Evolutionary conservation across 2,329 filamentous ascomycete species (phyloP).

Genomic region (Escovopsis sp.): DNA sequence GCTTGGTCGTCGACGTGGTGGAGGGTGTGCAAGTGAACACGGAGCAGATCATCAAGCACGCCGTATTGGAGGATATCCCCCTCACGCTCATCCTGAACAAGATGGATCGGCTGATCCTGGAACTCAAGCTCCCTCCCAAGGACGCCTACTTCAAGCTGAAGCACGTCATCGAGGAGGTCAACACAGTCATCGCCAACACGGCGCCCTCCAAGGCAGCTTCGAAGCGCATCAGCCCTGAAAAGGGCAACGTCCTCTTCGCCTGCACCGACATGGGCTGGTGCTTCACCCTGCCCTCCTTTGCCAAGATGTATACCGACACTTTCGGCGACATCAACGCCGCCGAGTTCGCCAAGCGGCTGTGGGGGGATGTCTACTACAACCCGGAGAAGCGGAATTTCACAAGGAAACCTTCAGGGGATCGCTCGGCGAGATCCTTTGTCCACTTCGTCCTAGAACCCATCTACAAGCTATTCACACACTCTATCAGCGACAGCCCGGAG

Average conservation of each 20-base stretch:
- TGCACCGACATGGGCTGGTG: constrained; percentile 93
- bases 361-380: constrained; percentile 97
- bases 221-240: constrained; percentile 79
- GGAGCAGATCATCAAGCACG: constrained; percentile 93
- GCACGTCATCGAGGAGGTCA: constrained; percentile 96
- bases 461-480: constrained; percentile 94
- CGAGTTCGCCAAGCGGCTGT: constrained; percentile 74
- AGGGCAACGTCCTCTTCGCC: constrained; percentile 94
- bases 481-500: constrained; percentile 77
- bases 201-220: constrained; percentile 67
- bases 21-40: constrained; percentile 99
- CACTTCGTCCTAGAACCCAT: constrained; percentile 92
- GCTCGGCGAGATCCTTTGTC: constrained; percentile 74
- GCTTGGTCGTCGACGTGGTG: constrained; percentile 87
- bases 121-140: constrained; percentile 82
- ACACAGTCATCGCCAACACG: constrained; percentile 82
- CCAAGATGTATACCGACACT: constrained; percentile 87
- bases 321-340: constrained; percentile 68
- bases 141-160: constrained; percentile 99
- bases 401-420: constrained; percentile 68
- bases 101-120: constrained; percentile 86
- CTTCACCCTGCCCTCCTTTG: constrained; percentile 86
- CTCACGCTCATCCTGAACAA: constrained; percentile 91
- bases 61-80: constrained; percentile 76
- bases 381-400: constrained; percentile 82